Evolutionary conservation across 768 basidiomycete species (phyloP), one percentile per base, ranked within the genome.

Genomic region (Fomitopsis serialis): DNA sequence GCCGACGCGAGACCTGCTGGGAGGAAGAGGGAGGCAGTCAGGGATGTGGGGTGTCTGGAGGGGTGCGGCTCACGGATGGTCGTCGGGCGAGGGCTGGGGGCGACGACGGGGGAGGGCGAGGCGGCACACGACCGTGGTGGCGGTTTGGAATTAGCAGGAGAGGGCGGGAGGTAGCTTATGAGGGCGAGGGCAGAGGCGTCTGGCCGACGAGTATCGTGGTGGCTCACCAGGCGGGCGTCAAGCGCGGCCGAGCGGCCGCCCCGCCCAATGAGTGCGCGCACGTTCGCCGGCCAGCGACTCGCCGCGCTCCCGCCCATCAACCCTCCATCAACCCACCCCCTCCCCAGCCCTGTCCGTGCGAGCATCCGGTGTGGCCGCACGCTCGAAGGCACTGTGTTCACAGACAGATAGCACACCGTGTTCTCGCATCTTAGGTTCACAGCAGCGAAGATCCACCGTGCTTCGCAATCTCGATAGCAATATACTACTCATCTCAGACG

Each of bases 211-310:
- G 42, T 42, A 9, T 44, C 9, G 36, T 3, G 17, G 42, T 11
- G 45, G 22, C 53, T 13, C 34, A 29, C 9, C 34, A 22, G 37
- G 5, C 23, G 5, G 46, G 25, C 52, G 48, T 50, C 35, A 22
- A 10, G 47, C 27, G 42, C 45, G 47, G 42, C 13, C 37, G 51
- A 23, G 45, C 44, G 46, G 50, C 44, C n/a, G 40, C 29, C 47
- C 32, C 46, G 63, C 57, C 62, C 61, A 68, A 63, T 60, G 37
- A 32, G 49, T 53, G 59, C 70, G 74, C 79, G 78, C 77, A 80
- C 79, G 79, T 80, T 79, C 72, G 61, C 78, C 76, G 75, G 75
- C 70, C 63, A 29, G 36, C 5, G 13, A 22, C 42, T 52, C 52
- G 51, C 48, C 24, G 24, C 51, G 17, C 47, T 13, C 21, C 32